Conservation (phyloP, 805 yeast species). For the Gaillardinia entomophila region DNA sequence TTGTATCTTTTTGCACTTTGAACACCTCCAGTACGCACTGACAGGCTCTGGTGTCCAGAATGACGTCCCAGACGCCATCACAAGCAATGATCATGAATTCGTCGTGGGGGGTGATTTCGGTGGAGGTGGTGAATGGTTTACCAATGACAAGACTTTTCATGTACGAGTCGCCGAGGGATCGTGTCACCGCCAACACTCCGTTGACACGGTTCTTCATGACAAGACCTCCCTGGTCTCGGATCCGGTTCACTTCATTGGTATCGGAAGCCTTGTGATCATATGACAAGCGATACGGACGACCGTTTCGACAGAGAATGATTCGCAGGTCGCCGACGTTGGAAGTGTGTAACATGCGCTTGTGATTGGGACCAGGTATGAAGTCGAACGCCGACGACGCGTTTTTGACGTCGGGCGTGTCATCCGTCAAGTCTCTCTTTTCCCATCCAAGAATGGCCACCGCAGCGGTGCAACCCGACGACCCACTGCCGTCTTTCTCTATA, state of each 20-base stretch:
- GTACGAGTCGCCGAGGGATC: conserved; percentile 91
- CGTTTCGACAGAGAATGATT: conserved; percentile 69
- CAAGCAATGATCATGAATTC: conserved; percentile 86
- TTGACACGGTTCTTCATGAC: conserved; percentile 88
- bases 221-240: conserved; percentile 76
- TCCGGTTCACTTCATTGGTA: conserved; percentile 65
- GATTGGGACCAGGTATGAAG: conserved; percentile 42
- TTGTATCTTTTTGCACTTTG: conserved; percentile 18
- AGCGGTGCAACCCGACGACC: conserved; percentile 90
- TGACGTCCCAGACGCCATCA: conserved; percentile 96
- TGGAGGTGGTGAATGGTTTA: conserved; percentile 86
- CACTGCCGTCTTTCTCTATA: conserved; percentile 54
- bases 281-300: conserved; percentile 69
- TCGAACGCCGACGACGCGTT: conserved; percentile 30
- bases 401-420: conserved; percentile 6
- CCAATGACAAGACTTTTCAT: conserved; percentile 88
- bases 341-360: conserved; percentile 76
- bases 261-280: conserved; percentile 95
- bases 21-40: conserved; percentile 52
- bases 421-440: conserved; percentile 44
- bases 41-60: conserved; percentile 80
- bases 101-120: conserved; percentile 62
- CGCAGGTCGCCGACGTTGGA: conserved; percentile 96
- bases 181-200: conserved; percentile 90
- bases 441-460: conserved; percentile 88